phyloP scores from a whole-genome alignment of 345 rosid genomes.

The Corchorus olitorius region DNA sequence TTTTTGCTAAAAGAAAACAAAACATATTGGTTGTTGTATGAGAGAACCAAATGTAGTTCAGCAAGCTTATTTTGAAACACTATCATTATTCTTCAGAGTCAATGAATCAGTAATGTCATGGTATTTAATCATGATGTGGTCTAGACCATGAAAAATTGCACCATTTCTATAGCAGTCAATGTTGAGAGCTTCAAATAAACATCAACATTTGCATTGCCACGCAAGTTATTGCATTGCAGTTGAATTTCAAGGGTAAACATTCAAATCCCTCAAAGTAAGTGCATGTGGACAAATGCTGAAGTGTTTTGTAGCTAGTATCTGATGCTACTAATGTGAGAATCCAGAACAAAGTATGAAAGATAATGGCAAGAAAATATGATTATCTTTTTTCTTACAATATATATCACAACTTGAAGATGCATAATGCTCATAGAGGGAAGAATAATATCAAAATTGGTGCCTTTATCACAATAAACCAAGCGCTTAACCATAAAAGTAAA shows the following conservation, averaged over 20 bases:
- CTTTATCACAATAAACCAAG: background rate
- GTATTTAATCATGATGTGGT: background rate
- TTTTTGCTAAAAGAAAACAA: background rate
- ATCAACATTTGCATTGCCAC: background rate
- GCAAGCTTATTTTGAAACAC: background rate
- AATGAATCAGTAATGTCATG: background rate
- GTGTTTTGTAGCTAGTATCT: background rate
- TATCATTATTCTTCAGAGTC: background rate
- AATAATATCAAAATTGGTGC: background rate
- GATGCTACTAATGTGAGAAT: background rate
- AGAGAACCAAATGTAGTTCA: background rate
- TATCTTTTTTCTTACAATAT: too few relatives aligned
- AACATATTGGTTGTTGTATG: background rate
- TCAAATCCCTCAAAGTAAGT: background rate
- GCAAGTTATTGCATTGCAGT: background rate
- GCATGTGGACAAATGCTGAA: background rate
- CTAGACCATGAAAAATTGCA: background rate
- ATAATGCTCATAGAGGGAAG: background rate
- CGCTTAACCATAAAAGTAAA: background rate
- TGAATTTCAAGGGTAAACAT: background rate
- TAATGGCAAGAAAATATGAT: background rate
- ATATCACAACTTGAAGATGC: background rate
- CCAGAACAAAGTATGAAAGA: background rate
- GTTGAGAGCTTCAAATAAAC: background rate
- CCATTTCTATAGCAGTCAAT: background rate